Percentiles rank a stretch among this genome's conserved stretches.
These are phyloP conservation scores for Epichloe typhina DNA, from an alignment of 2,329 filamentous ascomycete genomes.

Conservation along the genomic window DNA sequence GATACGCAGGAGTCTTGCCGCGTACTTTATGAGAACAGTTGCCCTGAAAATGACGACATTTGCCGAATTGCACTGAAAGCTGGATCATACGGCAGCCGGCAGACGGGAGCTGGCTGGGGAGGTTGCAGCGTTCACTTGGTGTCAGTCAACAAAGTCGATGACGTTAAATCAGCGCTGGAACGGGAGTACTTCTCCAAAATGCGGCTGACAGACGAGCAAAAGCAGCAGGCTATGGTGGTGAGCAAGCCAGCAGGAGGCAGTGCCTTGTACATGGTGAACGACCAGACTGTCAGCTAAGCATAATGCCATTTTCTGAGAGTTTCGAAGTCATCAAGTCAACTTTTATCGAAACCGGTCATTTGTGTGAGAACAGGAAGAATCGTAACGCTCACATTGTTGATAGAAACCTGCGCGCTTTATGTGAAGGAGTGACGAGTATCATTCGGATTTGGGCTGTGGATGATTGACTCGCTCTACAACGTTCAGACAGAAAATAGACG, in stretches of 20 bases:
- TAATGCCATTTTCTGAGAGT: not conserved
- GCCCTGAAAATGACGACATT: constrained; percentile 80
- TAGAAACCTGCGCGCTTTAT: too few species aligned
- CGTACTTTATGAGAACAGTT: constrained; percentile 82
- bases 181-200: constrained; percentile 70
- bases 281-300: constrained; percentile 10
- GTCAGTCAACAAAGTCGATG: constrained; percentile 66
- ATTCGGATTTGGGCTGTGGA: too few species aligned
- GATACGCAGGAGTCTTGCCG: constrained; percentile 79
- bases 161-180: constrained; percentile 64
- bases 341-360: not conserved
- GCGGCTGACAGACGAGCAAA: constrained; percentile 53
- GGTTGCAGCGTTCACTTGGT: constrained; percentile 92
- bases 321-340: not conserved
- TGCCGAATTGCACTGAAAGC: constrained; percentile 66
- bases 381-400: too few species aligned
- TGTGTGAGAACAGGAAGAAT: too few species aligned
- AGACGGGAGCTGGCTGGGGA: constrained; percentile 94
- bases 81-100: constrained; percentile 70
- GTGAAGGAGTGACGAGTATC: too few species aligned
- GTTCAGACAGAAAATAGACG: too few species aligned
- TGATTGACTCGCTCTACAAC: too few species aligned
- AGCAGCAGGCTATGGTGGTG: constrained; percentile 70
- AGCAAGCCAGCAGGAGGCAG: constrained; percentile 74
- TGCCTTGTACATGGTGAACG: constrained; percentile 33